These are phyloP conservation scores for Pestalotiopsis sp. DNA, from an alignment of 2,329 filamentous ascomycete genomes.

Conservation along the genomic window DNA sequence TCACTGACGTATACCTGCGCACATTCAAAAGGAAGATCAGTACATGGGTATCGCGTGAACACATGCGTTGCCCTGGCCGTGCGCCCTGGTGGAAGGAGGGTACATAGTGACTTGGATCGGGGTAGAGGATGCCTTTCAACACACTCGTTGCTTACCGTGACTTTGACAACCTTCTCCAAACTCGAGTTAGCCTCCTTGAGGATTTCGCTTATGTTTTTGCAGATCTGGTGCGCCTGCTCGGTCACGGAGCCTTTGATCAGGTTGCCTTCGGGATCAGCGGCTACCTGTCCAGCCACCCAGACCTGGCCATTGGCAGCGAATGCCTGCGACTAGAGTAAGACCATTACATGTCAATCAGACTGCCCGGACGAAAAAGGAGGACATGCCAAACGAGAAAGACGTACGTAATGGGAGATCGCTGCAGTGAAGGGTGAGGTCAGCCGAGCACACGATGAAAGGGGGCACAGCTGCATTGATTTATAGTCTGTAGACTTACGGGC, in stretches of 20 bases:
- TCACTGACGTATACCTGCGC: constrained; percentile 1
- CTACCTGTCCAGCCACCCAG: constrained; percentile 2
- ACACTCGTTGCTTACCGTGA: background rate
- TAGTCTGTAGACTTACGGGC: background rate
- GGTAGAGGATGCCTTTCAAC: background rate
- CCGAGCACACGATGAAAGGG: background rate
- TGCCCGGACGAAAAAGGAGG: no score
- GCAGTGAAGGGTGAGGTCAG: background rate
- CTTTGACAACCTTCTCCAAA: background rate
- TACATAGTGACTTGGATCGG: background rate
- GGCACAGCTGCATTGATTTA: background rate
- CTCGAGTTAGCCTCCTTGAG: background rate
- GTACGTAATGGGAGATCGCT: constrained; percentile 4
- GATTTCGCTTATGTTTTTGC: background rate
- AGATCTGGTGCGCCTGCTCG: constrained; percentile 6
- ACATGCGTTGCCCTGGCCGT: background rate
- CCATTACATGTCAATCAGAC: background rate
- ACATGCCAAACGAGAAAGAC: background rate
- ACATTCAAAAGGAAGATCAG: background rate
- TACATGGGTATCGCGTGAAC: background rate
- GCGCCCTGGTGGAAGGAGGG: background rate
- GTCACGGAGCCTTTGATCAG: background rate
- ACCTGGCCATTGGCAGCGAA: constrained; percentile 2
- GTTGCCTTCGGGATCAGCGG: background rate
- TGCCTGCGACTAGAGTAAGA: constrained; percentile 1